These are phyloP conservation scores for Usnea hakonensis DNA, from an alignment of 495 filamentous ascomycete species.

Conservation along the genomic window DNA sequence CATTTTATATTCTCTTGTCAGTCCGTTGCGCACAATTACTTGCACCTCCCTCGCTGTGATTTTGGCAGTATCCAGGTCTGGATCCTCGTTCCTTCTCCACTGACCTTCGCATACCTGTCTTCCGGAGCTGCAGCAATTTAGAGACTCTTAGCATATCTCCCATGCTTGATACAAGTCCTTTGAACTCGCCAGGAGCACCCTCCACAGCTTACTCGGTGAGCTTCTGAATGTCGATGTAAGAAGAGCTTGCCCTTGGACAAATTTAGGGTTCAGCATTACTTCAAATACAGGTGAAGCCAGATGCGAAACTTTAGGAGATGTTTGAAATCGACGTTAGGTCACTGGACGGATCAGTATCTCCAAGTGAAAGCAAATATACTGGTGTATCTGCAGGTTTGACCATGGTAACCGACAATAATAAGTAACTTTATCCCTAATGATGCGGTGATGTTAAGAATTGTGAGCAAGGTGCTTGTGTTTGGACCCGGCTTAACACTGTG, in stretches of 20 bases:
- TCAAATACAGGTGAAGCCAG: slow-evolving; percentile 24
- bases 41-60: not conserved
- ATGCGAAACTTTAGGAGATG: slow-evolving; percentile 23
- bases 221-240: not conserved
- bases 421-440: not conserved
- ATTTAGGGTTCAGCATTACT: slow-evolving; percentile 24
- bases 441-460: not conserved
- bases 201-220: not conserved
- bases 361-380: not conserved
- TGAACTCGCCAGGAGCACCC: not conserved
- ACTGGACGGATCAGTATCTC: slow-evolving; percentile 7
- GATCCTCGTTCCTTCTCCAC: not conserved
- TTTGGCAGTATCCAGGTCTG: not conserved
- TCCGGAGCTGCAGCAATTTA: slow-evolving; percentile 8
- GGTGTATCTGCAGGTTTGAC: not conserved
- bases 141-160: not conserved
- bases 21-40: not conserved
- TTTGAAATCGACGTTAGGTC: slow-evolving; percentile 11
- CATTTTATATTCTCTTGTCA: not conserved
- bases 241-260: slow-evolving; percentile 20
- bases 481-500: too few species aligned
- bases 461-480: not conserved
- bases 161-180: slow-evolving; percentile 3
- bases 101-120: not conserved
- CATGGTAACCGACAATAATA: not conserved